These are phyloP conservation scores for Epichloe uncinata DNA, from an alignment of 2,329 filamentous ascomycete genomes.

Conservation along the genomic window DNA sequence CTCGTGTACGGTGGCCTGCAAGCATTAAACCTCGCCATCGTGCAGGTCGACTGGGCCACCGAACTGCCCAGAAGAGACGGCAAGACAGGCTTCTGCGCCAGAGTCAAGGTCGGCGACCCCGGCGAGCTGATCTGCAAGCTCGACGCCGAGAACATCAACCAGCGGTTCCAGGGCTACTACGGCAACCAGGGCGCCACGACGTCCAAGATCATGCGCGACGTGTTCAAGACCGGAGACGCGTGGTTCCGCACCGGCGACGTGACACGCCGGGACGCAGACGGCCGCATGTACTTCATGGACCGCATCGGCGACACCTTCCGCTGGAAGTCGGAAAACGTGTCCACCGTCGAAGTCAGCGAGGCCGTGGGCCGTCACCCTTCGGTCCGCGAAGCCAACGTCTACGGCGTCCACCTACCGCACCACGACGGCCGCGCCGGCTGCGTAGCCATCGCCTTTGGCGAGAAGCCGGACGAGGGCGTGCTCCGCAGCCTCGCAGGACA, in stretches of 20 bases:
- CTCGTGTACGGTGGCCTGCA: slow-evolving; percentile 43
- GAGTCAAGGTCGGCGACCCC: slow-evolving; percentile 43
- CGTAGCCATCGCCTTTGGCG: slow-evolving; percentile 51
- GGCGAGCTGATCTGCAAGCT: slow-evolving; percentile 68
- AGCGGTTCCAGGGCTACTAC: slow-evolving; percentile 71
- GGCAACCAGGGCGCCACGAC: slow-evolving; percentile 57
- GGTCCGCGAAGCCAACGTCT: slow-evolving; percentile 72
- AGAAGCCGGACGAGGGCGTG: slow-evolving; percentile 28
- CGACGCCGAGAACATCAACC: slow-evolving; percentile 47
- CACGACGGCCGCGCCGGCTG: slow-evolving; percentile 80
- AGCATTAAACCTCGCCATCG: slow-evolving; percentile 38
- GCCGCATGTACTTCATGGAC: slow-evolving; percentile 68
- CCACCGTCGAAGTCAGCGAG: slow-evolving; percentile 69
- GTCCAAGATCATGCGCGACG: slow-evolving; percentile 60
- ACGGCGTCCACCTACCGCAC: slow-evolving; percentile 64
- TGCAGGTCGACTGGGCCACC: slow-evolving; percentile 58
- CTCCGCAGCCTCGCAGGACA: slow-evolving; percentile 50
- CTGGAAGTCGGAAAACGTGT: slow-evolving; percentile 77
- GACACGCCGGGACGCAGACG: slow-evolving; percentile 55
- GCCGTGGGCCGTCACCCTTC: slow-evolving; percentile 52
- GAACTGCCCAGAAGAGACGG: slow-evolving; percentile 56
- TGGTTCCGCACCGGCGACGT: slow-evolving; percentile 82
- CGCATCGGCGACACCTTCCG: slow-evolving; percentile 67
- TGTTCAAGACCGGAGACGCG: slow-evolving; percentile 62
- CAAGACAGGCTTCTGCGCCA: slow-evolving; percentile 53